Percentiles rank a stretch among this genome's conserved stretches.
Conservation (phyloP, 2,329 filamentous ascomycete species). For the Purpureocillium lavendulum region DNA sequence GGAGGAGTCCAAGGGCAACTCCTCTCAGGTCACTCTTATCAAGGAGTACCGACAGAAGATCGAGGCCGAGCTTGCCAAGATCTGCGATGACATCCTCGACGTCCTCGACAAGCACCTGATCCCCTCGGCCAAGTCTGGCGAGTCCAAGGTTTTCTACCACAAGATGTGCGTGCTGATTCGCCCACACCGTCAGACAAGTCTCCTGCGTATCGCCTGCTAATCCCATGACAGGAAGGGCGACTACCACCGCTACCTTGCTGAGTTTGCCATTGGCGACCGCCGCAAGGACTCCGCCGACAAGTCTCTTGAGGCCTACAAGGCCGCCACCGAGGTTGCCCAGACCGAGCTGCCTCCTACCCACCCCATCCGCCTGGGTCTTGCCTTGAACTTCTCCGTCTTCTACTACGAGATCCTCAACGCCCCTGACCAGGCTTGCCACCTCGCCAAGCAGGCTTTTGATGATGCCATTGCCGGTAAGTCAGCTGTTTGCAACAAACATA, state of each 20-base stretch:
- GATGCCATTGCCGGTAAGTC: constrained; percentile 79
- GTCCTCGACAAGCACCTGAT: constrained; percentile 93
- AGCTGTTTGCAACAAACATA: not conserved
- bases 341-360: constrained; percentile 95
- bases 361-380: constrained; percentile 94
- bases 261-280: constrained; percentile 91
- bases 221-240: constrained; percentile 75
- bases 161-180: constrained; percentile 64
- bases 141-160: constrained; percentile 99
- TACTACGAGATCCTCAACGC: constrained; percentile 99
- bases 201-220: constrained; percentile 2
- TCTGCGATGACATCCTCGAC: constrained; percentile 95
- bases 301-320: constrained; percentile 96
- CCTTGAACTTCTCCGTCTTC: constrained; percentile 98
- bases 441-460: constrained; percentile 98
- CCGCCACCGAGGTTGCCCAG: constrained; percentile 93
- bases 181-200: constrained; percentile 20
- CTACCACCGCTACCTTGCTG: constrained; percentile 97
- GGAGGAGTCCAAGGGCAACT: constrained; percentile 98
- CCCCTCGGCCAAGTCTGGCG: constrained; percentile 85
- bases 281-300: constrained; percentile 91
- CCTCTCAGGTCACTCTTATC: constrained; percentile 81
- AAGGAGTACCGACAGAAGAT: constrained; percentile 99
- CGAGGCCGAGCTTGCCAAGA: constrained; percentile 90
- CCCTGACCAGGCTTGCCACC: constrained; percentile 94